phyloP scores from a whole-genome alignment of 257 asterid genomes.

The Capsicum chinense region DNA sequence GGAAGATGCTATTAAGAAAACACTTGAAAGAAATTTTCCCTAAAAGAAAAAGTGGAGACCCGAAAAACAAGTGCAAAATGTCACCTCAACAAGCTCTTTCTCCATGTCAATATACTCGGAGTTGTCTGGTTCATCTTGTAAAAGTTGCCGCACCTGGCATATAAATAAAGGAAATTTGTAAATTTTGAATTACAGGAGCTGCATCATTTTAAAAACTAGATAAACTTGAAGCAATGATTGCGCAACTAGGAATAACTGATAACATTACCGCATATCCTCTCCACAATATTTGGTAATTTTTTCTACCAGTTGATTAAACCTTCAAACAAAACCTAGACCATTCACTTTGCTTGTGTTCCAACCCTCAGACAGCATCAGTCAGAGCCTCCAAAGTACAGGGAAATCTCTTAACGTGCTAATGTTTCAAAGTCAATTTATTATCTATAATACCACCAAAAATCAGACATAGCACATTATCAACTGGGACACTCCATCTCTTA shows the following conservation, averaged over 20 bases:
- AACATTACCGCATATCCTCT: background rate
- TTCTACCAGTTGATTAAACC: background rate
- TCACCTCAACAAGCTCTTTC: constrained; percentile 96
- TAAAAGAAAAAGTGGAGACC: background rate
- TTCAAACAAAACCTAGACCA: background rate
- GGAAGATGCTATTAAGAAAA: background rate
- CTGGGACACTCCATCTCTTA: constrained; percentile 7
- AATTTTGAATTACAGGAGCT: background rate
- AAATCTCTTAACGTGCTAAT: background rate
- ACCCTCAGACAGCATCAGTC: constrained; percentile 14
- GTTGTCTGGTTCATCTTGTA: constrained; percentile 79
- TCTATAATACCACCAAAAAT: constrained; percentile 9
- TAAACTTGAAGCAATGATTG: background rate
- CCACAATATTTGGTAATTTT: background rate
- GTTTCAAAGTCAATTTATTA: background rate
- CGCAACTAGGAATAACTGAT: background rate
- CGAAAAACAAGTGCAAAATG: constrained; percentile 27
- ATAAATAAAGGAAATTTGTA: constrained; percentile 22
- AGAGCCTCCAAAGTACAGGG: background rate
- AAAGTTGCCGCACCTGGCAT: constrained; percentile 67
- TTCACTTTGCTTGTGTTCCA: background rate
- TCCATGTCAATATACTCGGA: constrained; percentile 92
- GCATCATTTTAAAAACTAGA: background rate
- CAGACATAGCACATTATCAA: background rate
- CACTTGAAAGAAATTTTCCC: background rate